Base-by-base conservation (phyloP, 495 filamentous ascomycete species). In the Penicillium angulare region DNA sequence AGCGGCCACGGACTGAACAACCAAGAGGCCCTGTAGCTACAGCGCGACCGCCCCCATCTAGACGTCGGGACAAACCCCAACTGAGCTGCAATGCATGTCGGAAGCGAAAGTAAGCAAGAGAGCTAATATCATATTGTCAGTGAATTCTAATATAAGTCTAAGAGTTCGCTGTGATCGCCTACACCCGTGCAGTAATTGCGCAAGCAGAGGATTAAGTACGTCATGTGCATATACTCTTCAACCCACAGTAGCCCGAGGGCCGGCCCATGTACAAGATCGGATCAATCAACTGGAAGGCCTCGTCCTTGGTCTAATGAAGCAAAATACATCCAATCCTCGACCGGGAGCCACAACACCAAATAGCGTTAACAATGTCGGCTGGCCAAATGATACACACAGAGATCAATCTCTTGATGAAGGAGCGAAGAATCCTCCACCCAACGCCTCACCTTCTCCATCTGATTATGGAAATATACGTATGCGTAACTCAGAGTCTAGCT, bases 61-160 rank as follows among this genome's bases (percentile, higher is more conserved):
- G 16, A 20, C 36, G 29, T 35, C 26, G 44, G 42, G 61, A 68
- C 24, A 72, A 72, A 34, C 57, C 61, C 15, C 64, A 67, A 52
- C 59, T 72, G 15, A 65, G 63, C 7, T 72, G 69, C 43, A 60
- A 63, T 47, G 17, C 54, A 16, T 72, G 69, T 52, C 52, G 65
- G 21, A 52, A 55, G 5, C 57, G 67, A 24, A 70, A 70, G 67
- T 69, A 49, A 49, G 62, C 35, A n/a, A n/a, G n/a, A n/a, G n/a
- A 13, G 33, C 26, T 31, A 13, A 18, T 46, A 20, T 10, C 9
- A 35, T 18, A 13, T 23, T 21, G n/a, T 10, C 40, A 13, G 40
- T n/a, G n/a, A n/a, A n/a, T n/a, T n/a, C 22, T 26, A 27, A 35
- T 16, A 35, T 26, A 31, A 7, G 3, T 21, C n/a, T 17, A 40